A percentile compares a stretch with the other conserved stretches of the same genome.
Conservation (phyloP, 768 basidiomycete species). For the Dacryopinax primogenitus region DNA sequence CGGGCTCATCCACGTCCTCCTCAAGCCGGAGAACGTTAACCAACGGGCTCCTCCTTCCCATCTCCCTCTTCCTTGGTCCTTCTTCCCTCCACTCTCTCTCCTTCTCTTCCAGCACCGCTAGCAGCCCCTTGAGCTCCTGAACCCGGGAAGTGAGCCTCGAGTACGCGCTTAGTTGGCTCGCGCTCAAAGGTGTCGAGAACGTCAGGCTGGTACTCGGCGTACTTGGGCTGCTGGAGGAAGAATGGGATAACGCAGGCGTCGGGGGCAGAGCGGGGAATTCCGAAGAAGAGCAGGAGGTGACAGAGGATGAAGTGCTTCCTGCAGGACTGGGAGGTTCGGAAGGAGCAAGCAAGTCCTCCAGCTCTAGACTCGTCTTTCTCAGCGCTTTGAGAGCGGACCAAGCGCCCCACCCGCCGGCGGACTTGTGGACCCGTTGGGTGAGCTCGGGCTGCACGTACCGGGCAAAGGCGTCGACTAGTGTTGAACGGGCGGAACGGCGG, state of each 20-base stretch:
- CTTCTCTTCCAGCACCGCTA: neutral
- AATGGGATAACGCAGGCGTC: neutral
- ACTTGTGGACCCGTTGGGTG: neutral
- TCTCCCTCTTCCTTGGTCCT: neutral
- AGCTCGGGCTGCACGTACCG: neutral
- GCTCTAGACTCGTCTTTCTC: neutral
- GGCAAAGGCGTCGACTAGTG: neutral
- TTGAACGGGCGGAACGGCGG: neutral
- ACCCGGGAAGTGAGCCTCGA: neutral
- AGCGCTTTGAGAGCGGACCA: neutral
- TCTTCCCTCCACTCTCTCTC: neutral
- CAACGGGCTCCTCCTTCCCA: neutral
- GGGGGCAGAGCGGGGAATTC: constrained; percentile 4
- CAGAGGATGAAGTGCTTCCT: neutral
- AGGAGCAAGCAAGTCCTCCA: neutral
- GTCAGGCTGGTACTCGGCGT: neutral
- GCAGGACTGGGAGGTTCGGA: neutral
- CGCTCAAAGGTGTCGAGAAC: neutral
- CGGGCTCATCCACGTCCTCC: neutral
- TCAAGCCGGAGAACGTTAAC: neutral
- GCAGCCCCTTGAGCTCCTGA: neutral
- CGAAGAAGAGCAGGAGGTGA: neutral
- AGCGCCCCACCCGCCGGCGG: neutral
- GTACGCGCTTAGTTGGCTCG: neutral
- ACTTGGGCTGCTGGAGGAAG: neutral